Base-by-base conservation (phyloP, 2,329 filamentous ascomycete species). In the Pseudocercospora fijiensis region DNA sequence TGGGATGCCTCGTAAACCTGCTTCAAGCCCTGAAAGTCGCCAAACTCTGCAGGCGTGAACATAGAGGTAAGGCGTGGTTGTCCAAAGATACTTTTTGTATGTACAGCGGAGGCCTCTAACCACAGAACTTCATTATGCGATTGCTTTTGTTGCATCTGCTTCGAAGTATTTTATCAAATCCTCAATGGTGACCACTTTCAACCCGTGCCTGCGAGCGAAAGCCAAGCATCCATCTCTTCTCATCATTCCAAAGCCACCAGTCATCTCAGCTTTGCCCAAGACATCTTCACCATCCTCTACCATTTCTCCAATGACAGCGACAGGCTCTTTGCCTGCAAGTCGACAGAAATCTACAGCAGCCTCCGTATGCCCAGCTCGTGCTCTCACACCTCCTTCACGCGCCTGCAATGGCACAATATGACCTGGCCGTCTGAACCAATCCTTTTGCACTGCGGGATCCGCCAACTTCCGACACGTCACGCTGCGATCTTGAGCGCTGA, bases 161-260 rank as follows among this genome's bases (percentile, higher is more conserved):
- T 95, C 89, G 63, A 96, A 80, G 76, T 96, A 90, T 62, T 81
- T 82, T 27, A 94, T 89, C 79, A 99, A 78, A 78, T 94, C 92
- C 76, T 94, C 92, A 79, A 99, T 98, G 28, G 95, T 98, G 79
- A 93, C 96, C 64, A 96, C 92, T 82, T 90, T 95, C 71, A 99
- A 82, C 4, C 92, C 92, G 88, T 90, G 98, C 78, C 84, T 88
- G 78, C 87, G 87, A 27, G 92, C 95, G 83, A 99, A 99, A 57
- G 83, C 85, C 74, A 99, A 82, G 79, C 93, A 97, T 41, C 86
- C 90, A 80, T 96, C 92, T 67, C 92, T 87, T 70, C 92, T 82
- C 87, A 98, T 88, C 95, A 99, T 99, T 26, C 90, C 91, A n/a
- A 80, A 79, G 58, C 88, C 85, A 20, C 85, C 87, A 10, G 77